Evolutionary conservation across 2,329 filamentous ascomycete species (phyloP).

Genomic region (Ascocoryne sarcoides): DNA sequence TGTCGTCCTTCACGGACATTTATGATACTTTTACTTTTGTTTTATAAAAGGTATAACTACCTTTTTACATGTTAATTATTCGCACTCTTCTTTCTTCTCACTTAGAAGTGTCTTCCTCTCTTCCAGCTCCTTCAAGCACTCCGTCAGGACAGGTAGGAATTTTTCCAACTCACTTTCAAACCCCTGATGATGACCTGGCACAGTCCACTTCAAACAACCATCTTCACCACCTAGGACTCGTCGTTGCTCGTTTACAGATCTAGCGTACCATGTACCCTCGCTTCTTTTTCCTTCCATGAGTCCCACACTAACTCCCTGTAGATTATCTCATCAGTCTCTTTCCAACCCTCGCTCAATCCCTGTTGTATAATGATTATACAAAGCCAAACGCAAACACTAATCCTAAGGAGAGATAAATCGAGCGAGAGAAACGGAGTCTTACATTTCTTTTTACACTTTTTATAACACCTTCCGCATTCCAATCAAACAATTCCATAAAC

Average conservation of each 20-base stretch:
- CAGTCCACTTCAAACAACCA: constrained; percentile 21
- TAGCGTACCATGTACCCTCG: constrained; percentile 26
- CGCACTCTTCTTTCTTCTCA: no score
- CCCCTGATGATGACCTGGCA: constrained; percentile 28
- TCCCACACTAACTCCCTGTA: constrained; percentile 23
- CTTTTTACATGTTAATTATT: no score
- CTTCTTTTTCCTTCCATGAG: constrained; percentile 24
- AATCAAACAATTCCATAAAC: constrained; percentile 7
- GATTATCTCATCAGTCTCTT: no score
- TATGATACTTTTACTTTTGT: no score
- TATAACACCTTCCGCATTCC: constrained; percentile 13
- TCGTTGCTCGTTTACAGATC: constrained; percentile 23
- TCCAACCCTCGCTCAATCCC: no score
- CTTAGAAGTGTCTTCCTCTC: constrained; percentile 5
- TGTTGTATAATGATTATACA: no score
- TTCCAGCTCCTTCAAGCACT: constrained; percentile 22
- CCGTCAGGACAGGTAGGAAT: constrained; percentile 23
- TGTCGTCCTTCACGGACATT: no score
- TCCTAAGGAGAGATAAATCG: no score
- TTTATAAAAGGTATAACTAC: no score
- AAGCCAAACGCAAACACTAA: no score
- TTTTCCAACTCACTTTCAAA: constrained; percentile 26
- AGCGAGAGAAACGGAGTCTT: no score
- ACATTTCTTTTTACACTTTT: constrained; percentile 24
- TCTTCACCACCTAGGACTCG: constrained; percentile 23